phyloP scores from a whole-genome alignment of 1,284 basidiomycete species.

The Coriolopsis trogii region DNA sequence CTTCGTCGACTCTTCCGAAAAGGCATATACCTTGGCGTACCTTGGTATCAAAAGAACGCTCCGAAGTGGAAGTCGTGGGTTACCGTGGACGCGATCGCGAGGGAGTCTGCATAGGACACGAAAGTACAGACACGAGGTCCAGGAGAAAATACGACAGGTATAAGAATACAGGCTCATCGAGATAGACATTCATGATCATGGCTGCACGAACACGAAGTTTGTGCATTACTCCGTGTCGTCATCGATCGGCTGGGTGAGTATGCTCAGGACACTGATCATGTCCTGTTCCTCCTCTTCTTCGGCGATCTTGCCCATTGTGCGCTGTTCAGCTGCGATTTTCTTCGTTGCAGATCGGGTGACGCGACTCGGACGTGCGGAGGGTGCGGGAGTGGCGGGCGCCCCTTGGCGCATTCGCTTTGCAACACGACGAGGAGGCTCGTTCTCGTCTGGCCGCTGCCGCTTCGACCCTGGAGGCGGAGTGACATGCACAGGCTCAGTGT shows the following conservation, averaged over 20 bases:
- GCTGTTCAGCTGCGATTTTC: background rate
- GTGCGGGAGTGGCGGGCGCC: background rate
- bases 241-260: background rate
- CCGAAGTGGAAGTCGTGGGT: no score
- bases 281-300: constrained; percentile 7
- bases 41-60: no score
- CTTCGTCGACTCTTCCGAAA: no score
- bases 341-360: background rate
- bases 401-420: background rate
- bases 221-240: background rate
- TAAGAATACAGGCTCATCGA: no score
- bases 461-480: background rate
- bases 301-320: background rate
- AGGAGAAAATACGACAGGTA: no score
- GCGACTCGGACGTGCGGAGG: background rate
- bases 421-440: background rate
- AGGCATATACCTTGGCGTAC: no score
- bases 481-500: no score
- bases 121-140: no score
- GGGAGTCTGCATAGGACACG: no score
- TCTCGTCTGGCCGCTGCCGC: background rate
- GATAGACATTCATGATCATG: background rate
- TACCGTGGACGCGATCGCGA: no score
- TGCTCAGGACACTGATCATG: background rate
- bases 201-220: background rate